phyloP scores from a whole-genome alignment of 768 basidiomycete genomes.

The Termitomyces sp. region DNA sequence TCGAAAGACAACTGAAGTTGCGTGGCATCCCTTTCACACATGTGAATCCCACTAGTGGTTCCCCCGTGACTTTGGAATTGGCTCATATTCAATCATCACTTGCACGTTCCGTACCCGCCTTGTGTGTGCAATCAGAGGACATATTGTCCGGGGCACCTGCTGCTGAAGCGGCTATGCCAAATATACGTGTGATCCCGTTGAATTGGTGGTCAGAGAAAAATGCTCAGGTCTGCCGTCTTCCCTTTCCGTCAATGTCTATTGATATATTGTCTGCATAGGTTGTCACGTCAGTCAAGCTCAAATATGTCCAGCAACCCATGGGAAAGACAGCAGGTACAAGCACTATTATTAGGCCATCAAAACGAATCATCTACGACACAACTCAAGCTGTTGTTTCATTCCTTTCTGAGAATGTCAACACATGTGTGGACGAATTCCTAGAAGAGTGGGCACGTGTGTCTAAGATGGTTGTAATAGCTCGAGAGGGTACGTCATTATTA shows the following conservation, averaged over 20 bases:
- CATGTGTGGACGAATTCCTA: constrained; percentile 84
- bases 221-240: constrained; percentile 37
- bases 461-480: constrained; percentile 90
- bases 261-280: constrained; percentile 36
- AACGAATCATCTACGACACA: constrained; percentile 86
- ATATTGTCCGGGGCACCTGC: constrained; percentile 81
- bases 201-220: constrained; percentile 89
- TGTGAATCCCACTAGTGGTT: constrained; percentile 51
- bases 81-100: constrained; percentile 65
- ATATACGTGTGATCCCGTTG: constrained; percentile 81
- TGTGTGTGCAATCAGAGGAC: constrained; percentile 78
- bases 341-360: constrained; percentile 74
- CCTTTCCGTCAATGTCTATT: neutral
- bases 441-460: constrained; percentile 92
- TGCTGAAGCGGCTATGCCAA: constrained; percentile 89
- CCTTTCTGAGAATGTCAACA: constrained; percentile 78
- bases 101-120: constrained; percentile 71
- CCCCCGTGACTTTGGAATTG: constrained; percentile 37
- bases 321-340: constrained; percentile 61
- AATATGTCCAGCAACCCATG: constrained; percentile 83
- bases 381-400: constrained; percentile 86
- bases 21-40: constrained; percentile 74
- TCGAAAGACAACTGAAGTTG: constrained; percentile 83
- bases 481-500: constrained; percentile 56
- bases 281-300: constrained; percentile 85